Base-by-base conservation (phyloP, 2,329 filamentous ascomycete species). In the Bipolaris zeicola region DNA sequence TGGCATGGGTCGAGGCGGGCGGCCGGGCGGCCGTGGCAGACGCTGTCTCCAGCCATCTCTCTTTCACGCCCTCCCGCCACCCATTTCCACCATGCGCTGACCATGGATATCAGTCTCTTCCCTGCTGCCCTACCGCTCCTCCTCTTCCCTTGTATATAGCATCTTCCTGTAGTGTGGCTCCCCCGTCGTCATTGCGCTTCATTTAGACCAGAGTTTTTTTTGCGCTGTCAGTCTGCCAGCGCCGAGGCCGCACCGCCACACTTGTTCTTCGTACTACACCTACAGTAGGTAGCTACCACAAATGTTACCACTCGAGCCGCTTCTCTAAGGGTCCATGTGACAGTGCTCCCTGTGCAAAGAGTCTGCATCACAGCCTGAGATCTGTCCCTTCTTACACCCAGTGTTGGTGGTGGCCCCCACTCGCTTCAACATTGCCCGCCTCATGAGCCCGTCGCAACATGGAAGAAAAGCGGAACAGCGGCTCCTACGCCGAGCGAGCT, bases 401-500 rank as follows among this genome's bases (percentile, higher is more conserved):
- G 60, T 45, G 20, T 50, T 52, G 20, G 50, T 52, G 53, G 48
- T 58, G 55, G 60, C 60, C 48, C 49, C 47, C 61, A 57, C 34
- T 50, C 52, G 38, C 42, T 26, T 33, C 57, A 58, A 55, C 55
- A 52, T 33, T 42, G 24, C 53, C 56, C 16, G 18, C 53, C 58
- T 50, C 53, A 71, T 72, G 66, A 61, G 43, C 63, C 48, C 45
- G 57, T 55, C 52, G 48, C 64, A 67, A 38, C 43, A 75, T 75
- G 73, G 71, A 74, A 33, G 66, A 63, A 59, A 67, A 58, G 52
- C 68, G 62, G 52, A 67, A 63, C 58, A 68, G 60, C 60, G 67
- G 53, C 47, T 61, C 68, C 47, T 62, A 70, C 58, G 55, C 63
- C 45, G 62, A 63, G 38, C 66, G 63, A 49, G 54, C 60, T 33